Evolutionary conservation across 2,329 filamentous ascomycete species (phyloP).

Genomic region (Drechslerella dactyloides): DNA sequence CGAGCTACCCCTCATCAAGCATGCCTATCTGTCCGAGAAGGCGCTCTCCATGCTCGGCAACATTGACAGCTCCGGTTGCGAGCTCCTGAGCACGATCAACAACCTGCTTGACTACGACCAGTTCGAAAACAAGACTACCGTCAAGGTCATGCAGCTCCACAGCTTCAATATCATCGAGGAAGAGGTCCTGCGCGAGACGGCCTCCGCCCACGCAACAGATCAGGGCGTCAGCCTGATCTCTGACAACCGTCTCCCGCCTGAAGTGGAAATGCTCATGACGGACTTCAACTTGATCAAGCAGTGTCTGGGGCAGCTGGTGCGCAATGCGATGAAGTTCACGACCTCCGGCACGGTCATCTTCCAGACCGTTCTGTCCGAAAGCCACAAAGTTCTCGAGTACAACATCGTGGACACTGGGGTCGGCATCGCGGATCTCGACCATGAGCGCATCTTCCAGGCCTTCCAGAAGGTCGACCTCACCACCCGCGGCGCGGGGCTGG

Average conservation of each 20-base stretch:
- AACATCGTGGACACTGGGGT: constrained; percentile 60
- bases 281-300: constrained; percentile 60
- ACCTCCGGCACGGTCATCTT: constrained; percentile 58
- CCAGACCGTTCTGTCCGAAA: constrained; percentile 55
- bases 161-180: constrained; percentile 56
- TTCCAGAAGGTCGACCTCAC: constrained; percentile 60
- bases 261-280: constrained; percentile 56
- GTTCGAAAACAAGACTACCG: constrained; percentile 58
- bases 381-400: constrained; percentile 57
- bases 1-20: background rate
- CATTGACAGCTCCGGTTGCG: constrained; percentile 43
- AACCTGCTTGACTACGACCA: constrained; percentile 45
- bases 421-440: constrained; percentile 58
- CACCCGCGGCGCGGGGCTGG: constrained; percentile 59
- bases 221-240: constrained; percentile 57
- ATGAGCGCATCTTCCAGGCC: constrained; percentile 59
- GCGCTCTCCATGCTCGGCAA: constrained; percentile 33
- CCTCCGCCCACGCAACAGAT: constrained; percentile 39
- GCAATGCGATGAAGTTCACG: constrained; percentile 60
- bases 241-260: constrained; percentile 55
- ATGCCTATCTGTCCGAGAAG: constrained; percentile 50
- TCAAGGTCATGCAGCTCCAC: constrained; percentile 56
- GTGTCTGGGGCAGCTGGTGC: constrained; percentile 59
- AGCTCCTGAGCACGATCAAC: constrained; percentile 40
- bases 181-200: constrained; percentile 56